Conservation (phyloP, 1,139 yeast species). For the Scheffersomyces stambukii region DNA sequence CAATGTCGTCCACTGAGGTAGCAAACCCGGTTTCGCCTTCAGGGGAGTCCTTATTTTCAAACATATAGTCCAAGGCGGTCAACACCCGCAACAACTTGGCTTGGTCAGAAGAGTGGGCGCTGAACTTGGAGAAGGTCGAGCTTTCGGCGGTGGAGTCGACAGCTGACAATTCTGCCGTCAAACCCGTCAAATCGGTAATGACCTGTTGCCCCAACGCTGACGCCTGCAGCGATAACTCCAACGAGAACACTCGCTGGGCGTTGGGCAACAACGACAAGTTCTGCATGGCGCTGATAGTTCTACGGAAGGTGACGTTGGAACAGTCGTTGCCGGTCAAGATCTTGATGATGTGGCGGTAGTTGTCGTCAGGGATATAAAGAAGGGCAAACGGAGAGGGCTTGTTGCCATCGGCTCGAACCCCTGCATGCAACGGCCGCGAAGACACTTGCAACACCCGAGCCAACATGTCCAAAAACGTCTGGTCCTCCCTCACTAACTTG, state of each 20-base stretch:
- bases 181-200: constrained; percentile 50
- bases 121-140: constrained; percentile 60
- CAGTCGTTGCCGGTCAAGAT: constrained; percentile 84
- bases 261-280: constrained; percentile 61
- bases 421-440: constrained; percentile 63
- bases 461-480: constrained; percentile 69
- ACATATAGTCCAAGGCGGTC: constrained; percentile 85
- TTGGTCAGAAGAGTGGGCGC: constrained; percentile 82
- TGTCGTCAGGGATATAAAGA: constrained; percentile 64
- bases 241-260: constrained; percentile 63
- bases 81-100: constrained; percentile 79
- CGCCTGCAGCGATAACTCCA: constrained; percentile 67
- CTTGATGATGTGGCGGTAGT: constrained; percentile 60
- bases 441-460: constrained; percentile 75
- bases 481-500: constrained; percentile 62
- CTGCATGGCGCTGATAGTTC: constrained; percentile 80
- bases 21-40: constrained; percentile 7
- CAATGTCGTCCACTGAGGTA: constrained; percentile 27
- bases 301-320: constrained; percentile 79
- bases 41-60: constrained; percentile 40
- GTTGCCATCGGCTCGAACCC: constrained; percentile 12
- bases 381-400: constrained; percentile 41
- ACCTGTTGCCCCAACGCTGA: constrained; percentile 54
- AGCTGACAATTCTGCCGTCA: constrained; percentile 44
- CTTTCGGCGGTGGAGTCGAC: constrained; percentile 46